phyloP scores from a whole-genome alignment of 345 rosid genomes.

The Eucalyptus tenuipes region DNA sequence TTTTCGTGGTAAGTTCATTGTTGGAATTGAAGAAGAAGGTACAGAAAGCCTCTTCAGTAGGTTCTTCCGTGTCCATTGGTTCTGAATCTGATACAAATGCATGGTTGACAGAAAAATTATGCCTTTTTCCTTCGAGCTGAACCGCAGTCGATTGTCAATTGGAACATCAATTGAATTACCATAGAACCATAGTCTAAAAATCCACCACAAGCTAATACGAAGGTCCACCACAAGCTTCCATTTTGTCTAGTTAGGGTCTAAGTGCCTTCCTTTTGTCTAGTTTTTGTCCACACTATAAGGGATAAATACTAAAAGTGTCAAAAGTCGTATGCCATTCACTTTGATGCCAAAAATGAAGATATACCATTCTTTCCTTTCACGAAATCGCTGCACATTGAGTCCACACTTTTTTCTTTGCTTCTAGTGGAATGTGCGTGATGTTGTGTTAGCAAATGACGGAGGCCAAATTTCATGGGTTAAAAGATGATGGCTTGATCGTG shows the following conservation, averaged over 20 bases:
- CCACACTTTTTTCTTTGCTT: too few relatives aligned
- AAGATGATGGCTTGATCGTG: too few relatives aligned
- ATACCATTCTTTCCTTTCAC: too few relatives aligned
- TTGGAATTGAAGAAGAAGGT: not conserved
- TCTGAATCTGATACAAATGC: not conserved
- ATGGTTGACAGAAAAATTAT: not conserved
- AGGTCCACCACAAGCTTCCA: not conserved
- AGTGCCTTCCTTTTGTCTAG: not conserved
- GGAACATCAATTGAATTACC: not conserved
- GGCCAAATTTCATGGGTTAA: too few relatives aligned
- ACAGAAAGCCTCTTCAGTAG: not conserved
- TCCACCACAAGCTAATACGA: not conserved
- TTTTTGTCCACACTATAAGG: not conserved
- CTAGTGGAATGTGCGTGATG: too few relatives aligned
- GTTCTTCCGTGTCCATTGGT: not conserved
- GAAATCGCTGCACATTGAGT: too few relatives aligned
- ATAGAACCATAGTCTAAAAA: not conserved
- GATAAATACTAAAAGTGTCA: too few relatives aligned
- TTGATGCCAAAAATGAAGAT: rapidly evolving
- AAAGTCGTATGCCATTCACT: rapidly evolving
- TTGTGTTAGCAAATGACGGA: too few relatives aligned
- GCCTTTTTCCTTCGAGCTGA: not conserved
- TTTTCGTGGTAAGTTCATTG: not conserved
- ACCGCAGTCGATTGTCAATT: not conserved
- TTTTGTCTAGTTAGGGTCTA: not conserved